Percentiles rank a stretch among this genome's conserved stretches.
phyloP scores from a whole-genome alignment of 805 yeast species.

The Kazachstania psychrophila region DNA sequence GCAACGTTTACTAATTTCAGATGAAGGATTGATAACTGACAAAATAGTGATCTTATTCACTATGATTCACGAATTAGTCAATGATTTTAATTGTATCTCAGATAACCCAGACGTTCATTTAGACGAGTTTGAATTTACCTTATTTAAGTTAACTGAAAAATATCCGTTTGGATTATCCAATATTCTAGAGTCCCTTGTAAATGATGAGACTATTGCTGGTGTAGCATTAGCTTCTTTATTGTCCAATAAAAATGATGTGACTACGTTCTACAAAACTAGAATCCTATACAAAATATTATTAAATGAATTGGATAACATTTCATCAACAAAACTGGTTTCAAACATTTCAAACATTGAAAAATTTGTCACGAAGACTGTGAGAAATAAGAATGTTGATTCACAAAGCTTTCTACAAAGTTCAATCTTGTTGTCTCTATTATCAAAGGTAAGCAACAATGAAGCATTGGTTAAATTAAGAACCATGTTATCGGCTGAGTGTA shows the following conservation, averaged over 20 bases:
- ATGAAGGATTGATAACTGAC: constrained; percentile 9
- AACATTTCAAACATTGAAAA: constrained; percentile 23
- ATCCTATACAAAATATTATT: constrained; percentile 28
- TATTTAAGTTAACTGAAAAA: constrained; percentile 11
- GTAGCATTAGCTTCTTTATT: not conserved
- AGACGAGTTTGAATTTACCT: constrained; percentile 12
- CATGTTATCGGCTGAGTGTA: constrained; percentile 52
- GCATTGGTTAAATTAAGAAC: constrained; percentile 48
- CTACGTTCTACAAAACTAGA: constrained; percentile 29
- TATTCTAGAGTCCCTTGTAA: not conserved
- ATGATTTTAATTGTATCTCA: constrained; percentile 33
- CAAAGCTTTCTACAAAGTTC: constrained; percentile 25
- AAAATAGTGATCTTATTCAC: constrained; percentile 23
- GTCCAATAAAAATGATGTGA: constrained; percentile 1
- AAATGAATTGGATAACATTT: constrained; percentile 25
- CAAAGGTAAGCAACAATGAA: constrained; percentile 28
- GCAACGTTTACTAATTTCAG: constrained; percentile 10
- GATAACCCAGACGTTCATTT: constrained; percentile 13
- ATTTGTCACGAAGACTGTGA: constrained; percentile 28
- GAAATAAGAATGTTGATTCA: constrained; percentile 29
- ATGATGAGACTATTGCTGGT: not conserved
- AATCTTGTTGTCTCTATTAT: constrained; percentile 27
- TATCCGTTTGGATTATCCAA: constrained; percentile 1
- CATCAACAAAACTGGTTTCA: constrained; percentile 20
- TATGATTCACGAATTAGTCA: constrained; percentile 30